Evolutionary conservation across 2,329 filamentous ascomycete genomes (phyloP).

Genomic region (Pestalotiopsis fici): DNA sequence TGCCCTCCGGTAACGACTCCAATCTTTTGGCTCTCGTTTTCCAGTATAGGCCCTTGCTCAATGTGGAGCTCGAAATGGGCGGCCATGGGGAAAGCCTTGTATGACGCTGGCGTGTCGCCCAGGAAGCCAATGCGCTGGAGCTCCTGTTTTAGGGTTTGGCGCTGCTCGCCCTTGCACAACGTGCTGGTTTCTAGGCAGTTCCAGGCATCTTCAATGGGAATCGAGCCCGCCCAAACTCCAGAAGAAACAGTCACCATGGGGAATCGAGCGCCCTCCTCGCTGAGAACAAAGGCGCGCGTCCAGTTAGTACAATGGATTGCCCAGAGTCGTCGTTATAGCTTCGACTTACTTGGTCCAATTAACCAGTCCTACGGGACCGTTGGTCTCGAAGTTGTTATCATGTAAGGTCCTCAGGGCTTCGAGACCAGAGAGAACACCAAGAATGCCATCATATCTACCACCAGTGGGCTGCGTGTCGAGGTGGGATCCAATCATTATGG

Average conservation of each 20-base stretch:
- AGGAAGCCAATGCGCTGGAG: slow-evolving; percentile 73
- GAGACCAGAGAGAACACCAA: slow-evolving; percentile 72
- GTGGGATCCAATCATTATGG: slow-evolving; percentile 67
- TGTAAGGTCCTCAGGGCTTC: slow-evolving; percentile 70
- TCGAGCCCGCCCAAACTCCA: slow-evolving; percentile 74
- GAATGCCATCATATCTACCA: slow-evolving; percentile 74
- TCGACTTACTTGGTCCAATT: slow-evolving; percentile 68
- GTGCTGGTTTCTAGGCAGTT: slow-evolving; percentile 36
- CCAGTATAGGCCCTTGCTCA: slow-evolving; percentile 78
- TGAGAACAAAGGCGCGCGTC: neutral
- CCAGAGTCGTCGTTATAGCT: no score
- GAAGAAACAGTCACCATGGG: slow-evolving; percentile 74
- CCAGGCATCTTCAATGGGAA: slow-evolving; percentile 62
- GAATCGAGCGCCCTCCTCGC: slow-evolving; percentile 80
- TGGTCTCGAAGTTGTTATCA: slow-evolving; percentile 69
- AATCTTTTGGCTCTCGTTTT: slow-evolving; percentile 64
- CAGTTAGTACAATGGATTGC: no score
- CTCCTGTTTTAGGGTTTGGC: slow-evolving; percentile 46
- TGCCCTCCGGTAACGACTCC: slow-evolving; percentile 74
- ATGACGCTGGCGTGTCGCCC: slow-evolving; percentile 53
- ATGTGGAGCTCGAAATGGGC: slow-evolving; percentile 86
- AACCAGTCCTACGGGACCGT: slow-evolving; percentile 71
- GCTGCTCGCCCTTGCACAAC: neutral
- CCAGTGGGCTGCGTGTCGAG: slow-evolving; percentile 65
- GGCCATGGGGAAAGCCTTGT: slow-evolving; percentile 55